Percentiles rank a stretch among this genome's conserved stretches.
Evolutionary conservation across 192 early-diverging fungal species (phyloP).

Genomic region (Backusella sp.): DNA sequence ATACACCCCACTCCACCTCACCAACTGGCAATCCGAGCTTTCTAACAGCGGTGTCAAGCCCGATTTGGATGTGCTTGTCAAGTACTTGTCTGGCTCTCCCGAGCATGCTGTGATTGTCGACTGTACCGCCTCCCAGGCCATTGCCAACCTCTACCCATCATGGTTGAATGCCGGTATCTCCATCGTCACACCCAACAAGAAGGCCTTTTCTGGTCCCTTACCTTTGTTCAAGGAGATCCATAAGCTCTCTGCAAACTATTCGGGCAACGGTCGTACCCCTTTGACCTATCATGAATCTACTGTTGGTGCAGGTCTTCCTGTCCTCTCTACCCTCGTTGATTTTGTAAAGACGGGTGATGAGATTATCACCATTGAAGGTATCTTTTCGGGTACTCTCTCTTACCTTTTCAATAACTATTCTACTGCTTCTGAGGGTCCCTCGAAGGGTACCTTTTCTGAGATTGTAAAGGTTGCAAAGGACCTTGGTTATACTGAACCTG

Average conservation of each 20-base stretch:
- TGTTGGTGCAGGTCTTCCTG: slow-evolving; percentile 96
- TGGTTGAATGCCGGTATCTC: slow-evolving; percentile 80
- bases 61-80: slow-evolving; percentile 55
- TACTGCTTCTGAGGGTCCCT: slow-evolving; percentile 40
- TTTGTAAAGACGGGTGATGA: slow-evolving; percentile 91
- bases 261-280: slow-evolving; percentile 46
- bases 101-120: slow-evolving; percentile 80
- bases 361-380: slow-evolving; percentile 92
- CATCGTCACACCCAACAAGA: slow-evolving; percentile 98
- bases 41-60: slow-evolving; percentile 31
- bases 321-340: slow-evolving; percentile 87
- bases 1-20: slow-evolving; percentile 45
- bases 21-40: slow-evolving; percentile 51
- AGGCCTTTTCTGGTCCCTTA: slow-evolving; percentile 82
- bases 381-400: slow-evolving; percentile 94
- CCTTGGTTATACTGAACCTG: slow-evolving; percentile 97
- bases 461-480: slow-evolving; percentile 90
- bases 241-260: slow-evolving; percentile 40
- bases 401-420: slow-evolving; percentile 99
- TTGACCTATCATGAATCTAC: slow-evolving; percentile 91
- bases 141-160: slow-evolving; percentile 80
- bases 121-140: slow-evolving; percentile 81
- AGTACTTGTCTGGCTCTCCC: slow-evolving; percentile 47
- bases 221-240: slow-evolving; percentile 75
- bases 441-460: slow-evolving; percentile 75